Conservation (phyloP, 768 basidiomycete species). For the Gyrodon lividus region DNA sequence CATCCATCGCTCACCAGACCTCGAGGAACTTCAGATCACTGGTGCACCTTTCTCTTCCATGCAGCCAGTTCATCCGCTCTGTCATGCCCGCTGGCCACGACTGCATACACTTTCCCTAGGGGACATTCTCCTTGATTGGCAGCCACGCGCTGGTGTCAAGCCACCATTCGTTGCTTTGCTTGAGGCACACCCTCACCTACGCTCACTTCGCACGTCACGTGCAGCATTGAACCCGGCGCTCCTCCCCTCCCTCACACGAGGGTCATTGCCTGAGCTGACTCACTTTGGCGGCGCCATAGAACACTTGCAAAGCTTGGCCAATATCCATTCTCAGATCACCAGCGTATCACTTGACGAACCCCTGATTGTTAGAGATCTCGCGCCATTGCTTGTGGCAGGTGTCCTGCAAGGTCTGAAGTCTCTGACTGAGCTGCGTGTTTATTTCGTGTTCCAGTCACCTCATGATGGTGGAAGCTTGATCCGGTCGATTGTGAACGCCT, state of each 20-base stretch:
- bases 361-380: conserved; percentile 64
- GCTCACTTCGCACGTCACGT: conserved; percentile 49
- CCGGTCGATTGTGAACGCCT: conserved; percentile 62
- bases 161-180: conserved; percentile 67
- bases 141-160: conserved; percentile 40
- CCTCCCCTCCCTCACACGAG: conserved; percentile 46
- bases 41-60: conserved; percentile 34
- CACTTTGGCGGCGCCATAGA: conserved; percentile 67
- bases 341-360: conserved; percentile 65
- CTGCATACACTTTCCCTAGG: conserved; percentile 61
- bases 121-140: conserved; percentile 63
- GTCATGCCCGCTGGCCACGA: conserved; percentile 64
- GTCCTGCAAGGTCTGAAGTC: conserved; percentile 56
- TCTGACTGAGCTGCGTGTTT: conserved; percentile 58
- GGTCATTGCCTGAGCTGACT: conserved; percentile 48
- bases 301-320: conserved; percentile 61
- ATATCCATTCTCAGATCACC: conserved; percentile 46
- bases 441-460: conserved; percentile 68
- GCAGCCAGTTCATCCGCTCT: conserved; percentile 51
- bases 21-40: conserved; percentile 59
- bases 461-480: conserved; percentile 74
- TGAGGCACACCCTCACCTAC: conserved; percentile 58
- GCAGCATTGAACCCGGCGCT: conserved; percentile 54
- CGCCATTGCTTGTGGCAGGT: conserved; percentile 57
- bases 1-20: conserved; percentile 57